These are phyloP conservation scores for Alternaria solani DNA, from an alignment of 2,329 filamentous ascomycete genomes.

Conservation along the genomic window DNA sequence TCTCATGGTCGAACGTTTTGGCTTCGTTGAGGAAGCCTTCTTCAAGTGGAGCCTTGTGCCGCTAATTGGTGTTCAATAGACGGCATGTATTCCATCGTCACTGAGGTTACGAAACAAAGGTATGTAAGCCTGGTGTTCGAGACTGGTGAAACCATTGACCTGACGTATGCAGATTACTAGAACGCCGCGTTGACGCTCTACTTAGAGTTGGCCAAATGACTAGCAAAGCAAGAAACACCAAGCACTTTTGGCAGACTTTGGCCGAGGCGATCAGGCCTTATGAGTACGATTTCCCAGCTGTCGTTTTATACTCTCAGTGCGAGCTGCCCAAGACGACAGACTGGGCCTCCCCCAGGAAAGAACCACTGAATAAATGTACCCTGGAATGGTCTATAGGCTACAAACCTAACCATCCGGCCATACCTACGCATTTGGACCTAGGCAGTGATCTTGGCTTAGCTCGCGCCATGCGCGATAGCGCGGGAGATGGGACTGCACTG, in stretches of 20 bases:
- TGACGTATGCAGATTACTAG: slow-evolving; percentile 9
- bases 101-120: slow-evolving; percentile 29
- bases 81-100: slow-evolving; percentile 27
- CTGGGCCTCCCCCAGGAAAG: not conserved
- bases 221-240: slow-evolving; percentile 15
- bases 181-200: slow-evolving; percentile 20
- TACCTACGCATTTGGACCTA: slow-evolving; percentile 12
- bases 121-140: not conserved
- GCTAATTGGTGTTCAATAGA: slow-evolving; percentile 15
- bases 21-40: slow-evolving; percentile 22
- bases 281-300: slow-evolving; percentile 23
- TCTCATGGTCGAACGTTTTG: slow-evolving; percentile 23
- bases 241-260: slow-evolving; percentile 17
- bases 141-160: not conserved
- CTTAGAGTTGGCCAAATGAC: slow-evolving; percentile 16
- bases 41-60: slow-evolving; percentile 23
- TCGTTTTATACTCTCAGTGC: slow-evolving; percentile 17
- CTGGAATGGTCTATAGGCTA: slow-evolving; percentile 21
- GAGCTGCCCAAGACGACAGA: not conserved
- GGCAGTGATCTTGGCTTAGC: slow-evolving; percentile 7
- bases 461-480: slow-evolving; percentile 3
- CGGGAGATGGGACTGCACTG: slow-evolving; percentile 1
- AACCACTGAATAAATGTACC: not conserved
- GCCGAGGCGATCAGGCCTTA: slow-evolving; percentile 13
- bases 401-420: slow-evolving; percentile 6